phyloP scores from a whole-genome alignment of 2,329 filamentous ascomycete species.

The Metarhizium robertsii region DNA sequence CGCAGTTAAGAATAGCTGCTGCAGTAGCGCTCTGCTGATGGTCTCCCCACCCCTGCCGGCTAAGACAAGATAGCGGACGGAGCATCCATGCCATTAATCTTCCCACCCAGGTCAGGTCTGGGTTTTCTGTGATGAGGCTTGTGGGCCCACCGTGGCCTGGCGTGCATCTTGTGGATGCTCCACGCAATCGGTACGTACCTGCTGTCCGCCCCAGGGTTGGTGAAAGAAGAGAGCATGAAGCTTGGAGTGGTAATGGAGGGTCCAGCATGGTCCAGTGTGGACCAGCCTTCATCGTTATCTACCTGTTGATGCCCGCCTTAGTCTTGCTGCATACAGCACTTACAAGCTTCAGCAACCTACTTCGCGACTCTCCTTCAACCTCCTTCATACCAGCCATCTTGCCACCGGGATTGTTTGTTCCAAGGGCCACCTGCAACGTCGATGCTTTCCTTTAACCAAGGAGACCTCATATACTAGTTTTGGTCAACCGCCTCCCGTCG shows the following conservation, averaged over 20 bases:
- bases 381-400: background rate
- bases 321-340: constrained; percentile 6
- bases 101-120: constrained; percentile 15
- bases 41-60: constrained; percentile 16
- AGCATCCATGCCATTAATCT: constrained; percentile 24
- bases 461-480: background rate
- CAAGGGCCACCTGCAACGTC: constrained; percentile 4
- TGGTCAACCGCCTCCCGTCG: background rate
- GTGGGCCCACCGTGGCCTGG: constrained; percentile 13
- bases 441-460: constrained; percentile 7
- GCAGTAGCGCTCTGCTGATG: constrained; percentile 19
- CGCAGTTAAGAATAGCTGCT: constrained; percentile 35
- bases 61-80: constrained; percentile 17
- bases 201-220: constrained; percentile 1
- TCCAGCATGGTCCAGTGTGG: constrained; percentile 2
- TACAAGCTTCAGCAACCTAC: constrained; percentile 15
- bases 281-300: constrained; percentile 12
- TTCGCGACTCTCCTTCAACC: constrained; percentile 30
- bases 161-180: constrained; percentile 21
- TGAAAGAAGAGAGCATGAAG: background rate
- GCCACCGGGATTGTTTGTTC: background rate
- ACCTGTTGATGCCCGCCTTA: constrained; percentile 16
- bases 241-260: background rate
- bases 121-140: constrained; percentile 17
- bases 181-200: constrained; percentile 23